Evolutionary conservation across 2,329 filamentous ascomycete species (phyloP), one percentile per base, ranked within the genome.

Genomic region (Colletotrichum sp.): DNA sequence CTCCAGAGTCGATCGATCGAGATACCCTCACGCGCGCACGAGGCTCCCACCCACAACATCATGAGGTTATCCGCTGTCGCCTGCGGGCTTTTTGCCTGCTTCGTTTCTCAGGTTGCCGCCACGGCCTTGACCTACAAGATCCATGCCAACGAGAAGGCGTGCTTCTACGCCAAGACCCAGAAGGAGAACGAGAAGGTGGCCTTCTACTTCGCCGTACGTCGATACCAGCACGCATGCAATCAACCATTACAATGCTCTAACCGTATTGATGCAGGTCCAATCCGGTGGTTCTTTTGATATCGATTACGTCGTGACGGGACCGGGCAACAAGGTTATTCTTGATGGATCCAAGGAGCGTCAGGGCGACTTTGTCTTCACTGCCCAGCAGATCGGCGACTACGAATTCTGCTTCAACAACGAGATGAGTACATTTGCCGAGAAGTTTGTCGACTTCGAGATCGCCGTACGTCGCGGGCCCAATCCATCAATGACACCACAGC

Each of bases 391-490:
- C 8, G 97, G 97, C 77, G 96, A 98, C 81, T 98, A 98, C 87
- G 91, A 92, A 68, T 98, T 99, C 87, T 99, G 97, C 90, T 99
- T 99, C 88, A 94, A 96, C 86, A 99, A 99, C 82, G 94, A 97
- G 82, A 98, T 99, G 94, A 98, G 94, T 81, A 98, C 96, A 1
- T 98, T 98, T 82, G 93, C 96, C 66, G 97, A 99, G 86, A 99
- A 99, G 87, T 92, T 95, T 83, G 96, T 99, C 76, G 97, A 99
- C 84, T 98, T 99, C 81, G 97, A 99, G 86, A 98, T 99, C 82
- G 91, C 96, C 76, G 96, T 97, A 87, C 76, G 93, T 85, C 67
- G 38, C 55, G 15, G 2, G 21, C 64, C 54, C 38, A 51, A 58
- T 31, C 51, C 31, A 80, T 59, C n/a, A 73, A 72, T 38, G 3